A percentile compares a stretch with the other conserved stretches of the same genome.
Conservation (phyloP, 179 eudicot genomes). For the Carnegiea gigantea region DNA sequence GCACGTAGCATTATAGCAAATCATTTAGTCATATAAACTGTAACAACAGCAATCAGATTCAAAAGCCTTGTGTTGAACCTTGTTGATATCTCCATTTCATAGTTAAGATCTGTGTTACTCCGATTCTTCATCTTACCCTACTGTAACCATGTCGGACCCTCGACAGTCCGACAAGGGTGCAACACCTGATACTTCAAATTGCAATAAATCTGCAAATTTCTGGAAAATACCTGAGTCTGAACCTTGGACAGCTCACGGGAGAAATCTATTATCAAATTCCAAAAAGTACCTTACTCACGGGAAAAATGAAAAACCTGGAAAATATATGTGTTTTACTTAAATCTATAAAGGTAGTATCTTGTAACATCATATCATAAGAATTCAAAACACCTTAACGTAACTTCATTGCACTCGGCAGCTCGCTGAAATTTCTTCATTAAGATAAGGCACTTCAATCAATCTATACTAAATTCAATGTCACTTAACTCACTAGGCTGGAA, state of each 20-base stretch:
- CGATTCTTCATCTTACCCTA: no score
- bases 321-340: neutral
- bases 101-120: neutral
- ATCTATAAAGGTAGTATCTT: neutral
- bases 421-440: neutral
- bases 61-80: neutral
- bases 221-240: no score
- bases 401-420: neutral
- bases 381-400: neutral
- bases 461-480: neutral
- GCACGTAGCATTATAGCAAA: neutral
- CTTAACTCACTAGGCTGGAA: no score
- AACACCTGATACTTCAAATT: no score
- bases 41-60: neutral
- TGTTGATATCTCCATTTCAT: neutral
- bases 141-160: no score
- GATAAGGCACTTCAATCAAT: neutral
- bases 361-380: neutral
- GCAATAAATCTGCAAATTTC: no score
- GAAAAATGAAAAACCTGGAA: no score
- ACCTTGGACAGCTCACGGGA: no score
- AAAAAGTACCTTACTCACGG: neutral
- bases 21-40: neutral
- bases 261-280: neutral
- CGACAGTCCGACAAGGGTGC: no score